Conservation (phyloP, 2,329 filamentous ascomycete genomes). For the Aureobasidium vineae region DNA sequence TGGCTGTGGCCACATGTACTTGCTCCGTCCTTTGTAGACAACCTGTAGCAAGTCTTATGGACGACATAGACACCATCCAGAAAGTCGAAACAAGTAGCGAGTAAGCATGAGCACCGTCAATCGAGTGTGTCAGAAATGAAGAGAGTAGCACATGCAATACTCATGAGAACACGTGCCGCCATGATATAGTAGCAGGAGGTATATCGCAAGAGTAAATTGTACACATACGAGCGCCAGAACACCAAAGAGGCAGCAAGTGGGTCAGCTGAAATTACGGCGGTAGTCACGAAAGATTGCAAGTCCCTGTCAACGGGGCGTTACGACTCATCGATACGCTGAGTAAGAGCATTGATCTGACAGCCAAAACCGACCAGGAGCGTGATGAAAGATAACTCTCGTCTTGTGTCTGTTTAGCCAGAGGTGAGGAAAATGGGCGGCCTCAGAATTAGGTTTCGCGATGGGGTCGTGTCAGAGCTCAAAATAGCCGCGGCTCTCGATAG, state of each 20-base stretch:
- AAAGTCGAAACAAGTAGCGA: too few species aligned
- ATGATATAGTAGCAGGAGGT: neutral
- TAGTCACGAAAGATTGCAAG: neutral
- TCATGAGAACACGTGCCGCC: neutral
- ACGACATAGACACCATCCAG: too few species aligned
- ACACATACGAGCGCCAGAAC: neutral
- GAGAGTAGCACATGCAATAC: too few species aligned
- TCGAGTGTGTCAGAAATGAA: too few species aligned
- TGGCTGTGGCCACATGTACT: too few species aligned
- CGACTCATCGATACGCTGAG: neutral
- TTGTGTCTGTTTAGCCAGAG: neutral
- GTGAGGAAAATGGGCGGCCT: neutral
- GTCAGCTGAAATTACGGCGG: neutral
- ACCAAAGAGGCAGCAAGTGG: neutral
- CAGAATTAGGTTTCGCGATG: neutral
- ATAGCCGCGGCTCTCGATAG: conserved; percentile 2
- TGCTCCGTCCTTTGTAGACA: too few species aligned
- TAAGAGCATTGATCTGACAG: neutral
- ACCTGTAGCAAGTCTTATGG: too few species aligned
- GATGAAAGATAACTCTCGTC: neutral
- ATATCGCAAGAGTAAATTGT: neutral
- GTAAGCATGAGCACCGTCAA: too few species aligned
- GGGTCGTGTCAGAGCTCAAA: conserved; percentile 16
- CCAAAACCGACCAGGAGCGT: neutral
- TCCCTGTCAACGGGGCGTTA: too few species aligned